Conservation (phyloP, 306 rosid species). For the Nissolia schottii region DNA sequence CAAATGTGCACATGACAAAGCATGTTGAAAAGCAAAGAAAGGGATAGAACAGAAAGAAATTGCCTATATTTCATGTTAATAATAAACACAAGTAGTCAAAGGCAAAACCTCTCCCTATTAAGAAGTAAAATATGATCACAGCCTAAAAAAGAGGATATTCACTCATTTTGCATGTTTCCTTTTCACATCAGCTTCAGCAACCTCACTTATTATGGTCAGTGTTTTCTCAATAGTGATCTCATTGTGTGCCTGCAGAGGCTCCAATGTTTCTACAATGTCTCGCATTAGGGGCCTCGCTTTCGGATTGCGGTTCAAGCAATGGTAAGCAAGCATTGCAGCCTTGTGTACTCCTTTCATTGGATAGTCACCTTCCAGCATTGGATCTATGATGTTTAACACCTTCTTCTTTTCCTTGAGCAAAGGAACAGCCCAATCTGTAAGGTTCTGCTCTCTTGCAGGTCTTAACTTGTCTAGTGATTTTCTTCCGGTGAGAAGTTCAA, state of each 20-base stretch:
- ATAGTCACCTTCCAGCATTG: constrained; percentile 76
- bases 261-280: constrained; percentile 93
- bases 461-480: constrained; percentile 79
- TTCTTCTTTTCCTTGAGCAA: constrained; percentile 92
- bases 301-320: constrained; percentile 91
- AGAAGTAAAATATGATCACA: too few species aligned
- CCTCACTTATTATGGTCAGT: constrained; percentile 48
- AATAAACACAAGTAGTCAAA: constrained; percentile 19
- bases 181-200: constrained; percentile 38
- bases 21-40: constrained; percentile 14
- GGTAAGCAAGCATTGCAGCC: constrained; percentile 90
- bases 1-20: constrained; percentile 21
- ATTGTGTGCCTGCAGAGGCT: constrained; percentile 61
- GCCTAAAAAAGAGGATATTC: too few species aligned
- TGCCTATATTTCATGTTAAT: constrained; percentile 21
- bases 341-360: constrained; percentile 76
- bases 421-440: constrained; percentile 92
- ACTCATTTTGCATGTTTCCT: constrained; percentile 37
- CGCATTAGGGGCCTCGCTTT: constrained; percentile 98
- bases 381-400: constrained; percentile 61
- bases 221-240: constrained; percentile 48
- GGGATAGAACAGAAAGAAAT: constrained; percentile 12
- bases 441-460: constrained; percentile 88
- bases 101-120: constrained; percentile 29
- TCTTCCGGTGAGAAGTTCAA: constrained; percentile 84